Percentiles rank a stretch among this genome's conserved stretches.
Evolutionary conservation across 192 early-diverging fungal genomes (phyloP).

Genomic region (Entophlyctis luteolus): DNA sequence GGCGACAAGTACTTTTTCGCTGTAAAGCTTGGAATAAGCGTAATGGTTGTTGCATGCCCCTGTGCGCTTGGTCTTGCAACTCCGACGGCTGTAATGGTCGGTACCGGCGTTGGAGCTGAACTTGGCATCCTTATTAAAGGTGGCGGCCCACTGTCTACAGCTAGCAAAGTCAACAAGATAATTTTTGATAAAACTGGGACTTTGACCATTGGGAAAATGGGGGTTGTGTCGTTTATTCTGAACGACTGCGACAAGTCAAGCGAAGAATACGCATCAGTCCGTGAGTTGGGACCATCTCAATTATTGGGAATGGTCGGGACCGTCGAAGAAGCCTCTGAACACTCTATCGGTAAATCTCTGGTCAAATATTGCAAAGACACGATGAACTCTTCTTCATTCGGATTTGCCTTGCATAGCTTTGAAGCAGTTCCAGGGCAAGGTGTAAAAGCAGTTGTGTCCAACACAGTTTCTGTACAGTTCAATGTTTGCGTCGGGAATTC

Average conservation of each 20-base stretch:
- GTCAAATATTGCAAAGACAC: slow-evolving; percentile 32
- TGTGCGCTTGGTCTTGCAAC: slow-evolving; percentile 94
- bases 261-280: not conserved
- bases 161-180: slow-evolving; percentile 74
- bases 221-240: slow-evolving; percentile 23
- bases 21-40: slow-evolving; percentile 73
- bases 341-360: slow-evolving; percentile 71
- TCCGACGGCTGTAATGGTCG: slow-evolving; percentile 98
- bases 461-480: not conserved
- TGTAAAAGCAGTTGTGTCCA: not conserved
- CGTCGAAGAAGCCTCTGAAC: slow-evolving; percentile 81
- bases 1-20: slow-evolving; percentile 11
- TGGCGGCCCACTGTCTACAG: slow-evolving; percentile 77
- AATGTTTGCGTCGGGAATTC: not conserved
- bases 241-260: not conserved
- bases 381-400: slow-evolving; percentile 32
- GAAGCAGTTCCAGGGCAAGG: slow-evolving; percentile 14
- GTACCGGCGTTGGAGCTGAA: slow-evolving; percentile 92
- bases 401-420: slow-evolving; percentile 9
- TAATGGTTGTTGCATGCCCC: slow-evolving; percentile 95
- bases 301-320: slow-evolving; percentile 68
- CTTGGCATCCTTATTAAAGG: slow-evolving; percentile 96
- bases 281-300: slow-evolving; percentile 11
- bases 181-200: slow-evolving; percentile 99
- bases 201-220: slow-evolving; percentile 66